Evolutionary conservation across 2,329 filamentous ascomycete genomes (phyloP).

Genomic region (Aschersonia sp.): DNA sequence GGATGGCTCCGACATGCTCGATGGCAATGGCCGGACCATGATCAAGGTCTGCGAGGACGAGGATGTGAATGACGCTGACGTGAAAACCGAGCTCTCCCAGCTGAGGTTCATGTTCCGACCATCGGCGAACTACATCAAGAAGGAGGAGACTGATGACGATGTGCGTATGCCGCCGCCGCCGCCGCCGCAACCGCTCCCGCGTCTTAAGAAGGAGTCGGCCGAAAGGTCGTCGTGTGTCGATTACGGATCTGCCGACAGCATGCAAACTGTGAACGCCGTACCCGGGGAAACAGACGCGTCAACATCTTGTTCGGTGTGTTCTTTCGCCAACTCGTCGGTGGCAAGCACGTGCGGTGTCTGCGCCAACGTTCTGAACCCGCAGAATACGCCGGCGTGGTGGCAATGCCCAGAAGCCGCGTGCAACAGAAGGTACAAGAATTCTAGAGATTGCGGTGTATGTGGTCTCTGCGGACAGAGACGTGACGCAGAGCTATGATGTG

Average conservation of each 20-base stretch:
- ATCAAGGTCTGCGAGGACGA: constrained; percentile 65
- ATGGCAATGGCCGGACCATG: constrained; percentile 51
- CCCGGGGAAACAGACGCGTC: background rate
- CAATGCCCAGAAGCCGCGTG: constrained; percentile 43
- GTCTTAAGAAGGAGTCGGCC: constrained; percentile 1
- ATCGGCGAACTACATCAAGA: background rate
- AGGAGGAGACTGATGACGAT: background rate
- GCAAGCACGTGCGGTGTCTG: constrained; percentile 53
- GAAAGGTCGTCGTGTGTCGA: background rate
- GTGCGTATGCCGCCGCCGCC: background rate
- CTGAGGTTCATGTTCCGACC: constrained; percentile 30
- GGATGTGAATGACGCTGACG: constrained; percentile 29
- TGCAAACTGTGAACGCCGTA: background rate
- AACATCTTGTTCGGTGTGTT: constrained; percentile 46
- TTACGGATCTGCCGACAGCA: background rate
- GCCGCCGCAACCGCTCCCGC: background rate
- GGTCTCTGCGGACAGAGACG: constrained; percentile 44
- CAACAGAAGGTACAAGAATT: constrained; percentile 47
- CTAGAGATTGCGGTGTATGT: constrained; percentile 54
- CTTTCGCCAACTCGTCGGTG: constrained; percentile 40
- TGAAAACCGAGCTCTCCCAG: constrained; percentile 43
- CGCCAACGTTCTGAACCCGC: constrained; percentile 49
- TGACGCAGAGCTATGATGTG: background rate
- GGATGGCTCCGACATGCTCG: constrained; percentile 48
- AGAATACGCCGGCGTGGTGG: constrained; percentile 45